Evolutionary conservation across 495 filamentous ascomycete genomes (phyloP).

Genomic region (Apiosordaria backusii): DNA sequence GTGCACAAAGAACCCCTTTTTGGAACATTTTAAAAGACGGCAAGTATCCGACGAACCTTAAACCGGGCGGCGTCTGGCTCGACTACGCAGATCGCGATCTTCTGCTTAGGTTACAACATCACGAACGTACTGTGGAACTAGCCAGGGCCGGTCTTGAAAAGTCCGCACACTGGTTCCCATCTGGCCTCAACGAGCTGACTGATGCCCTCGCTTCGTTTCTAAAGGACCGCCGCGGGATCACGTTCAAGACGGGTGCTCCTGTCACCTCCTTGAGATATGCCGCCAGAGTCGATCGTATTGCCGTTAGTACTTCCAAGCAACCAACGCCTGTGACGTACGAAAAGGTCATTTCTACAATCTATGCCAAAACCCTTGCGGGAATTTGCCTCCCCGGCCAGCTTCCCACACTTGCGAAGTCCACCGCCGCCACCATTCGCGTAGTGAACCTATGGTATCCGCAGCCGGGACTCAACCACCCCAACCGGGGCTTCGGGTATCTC

Average conservation of each 20-base stretch:
- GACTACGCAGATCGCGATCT: neutral
- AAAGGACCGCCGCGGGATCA: slow-evolving; percentile 46
- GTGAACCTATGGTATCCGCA: slow-evolving; percentile 82
- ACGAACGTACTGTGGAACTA: slow-evolving; percentile 2
- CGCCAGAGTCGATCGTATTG: slow-evolving; percentile 16
- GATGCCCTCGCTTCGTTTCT: slow-evolving; percentile 48
- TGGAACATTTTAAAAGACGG: neutral
- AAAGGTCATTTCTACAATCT: slow-evolving; percentile 69
- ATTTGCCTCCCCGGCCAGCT: slow-evolving; percentile 42
- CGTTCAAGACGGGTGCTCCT: slow-evolving; percentile 45
- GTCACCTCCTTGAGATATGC: slow-evolving; percentile 36
- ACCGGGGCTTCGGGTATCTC: slow-evolving; percentile 83
- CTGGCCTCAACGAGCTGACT: slow-evolving; percentile 55
- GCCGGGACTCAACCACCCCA: slow-evolving; percentile 56
- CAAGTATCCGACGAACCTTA: neutral
- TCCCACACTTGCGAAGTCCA: slow-evolving; percentile 51
- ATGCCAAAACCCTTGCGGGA: slow-evolving; percentile 45
- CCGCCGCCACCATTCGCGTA: slow-evolving; percentile 78
- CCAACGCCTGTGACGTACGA: slow-evolving; percentile 41
- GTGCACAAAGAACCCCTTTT: slow-evolving; percentile 52
- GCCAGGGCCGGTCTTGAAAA: slow-evolving; percentile 6
- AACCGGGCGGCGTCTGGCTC: neutral
- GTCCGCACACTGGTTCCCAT: slow-evolving; percentile 44
- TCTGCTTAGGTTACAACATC: neutral
- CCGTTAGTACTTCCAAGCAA: slow-evolving; percentile 25